Percentiles rank a stretch among this genome's conserved stretches.
Conservation (phyloP, 1,284 basidiomycete genomes). For the Meripilus lineatus region DNA sequence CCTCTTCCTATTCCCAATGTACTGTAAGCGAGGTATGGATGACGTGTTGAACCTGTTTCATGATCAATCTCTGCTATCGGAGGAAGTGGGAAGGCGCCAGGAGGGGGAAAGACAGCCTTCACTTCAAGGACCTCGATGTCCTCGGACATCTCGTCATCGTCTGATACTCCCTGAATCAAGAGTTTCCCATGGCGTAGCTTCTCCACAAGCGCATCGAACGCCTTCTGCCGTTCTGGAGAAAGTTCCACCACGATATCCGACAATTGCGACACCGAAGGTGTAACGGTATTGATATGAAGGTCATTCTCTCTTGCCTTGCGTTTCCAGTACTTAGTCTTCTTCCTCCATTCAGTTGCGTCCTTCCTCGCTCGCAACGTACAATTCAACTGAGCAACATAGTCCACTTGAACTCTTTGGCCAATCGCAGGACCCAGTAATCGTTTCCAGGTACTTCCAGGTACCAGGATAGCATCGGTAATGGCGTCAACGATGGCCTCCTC, state of each 20-base stretch:
- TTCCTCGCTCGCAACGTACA: conserved; percentile 40
- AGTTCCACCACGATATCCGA: conserved; percentile 41
- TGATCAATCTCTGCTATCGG: conserved; percentile 6
- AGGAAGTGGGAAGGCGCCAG: conserved; percentile 8
- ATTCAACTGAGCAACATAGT: conserved; percentile 46
- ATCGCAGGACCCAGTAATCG: conserved; percentile 38
- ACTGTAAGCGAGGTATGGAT: no score
- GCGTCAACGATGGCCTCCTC: conserved; percentile 44
- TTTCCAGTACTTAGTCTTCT: conserved; percentile 46
- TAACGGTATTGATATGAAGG: conserved; percentile 31
- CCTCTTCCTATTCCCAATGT: no score
- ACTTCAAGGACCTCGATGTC: background rate
- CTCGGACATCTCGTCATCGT: background rate
- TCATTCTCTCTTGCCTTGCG: conserved; percentile 32
- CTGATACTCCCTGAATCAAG: background rate
- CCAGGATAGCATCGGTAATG: conserved; percentile 38
- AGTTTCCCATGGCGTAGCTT: conserved; percentile 16
- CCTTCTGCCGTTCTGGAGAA: conserved; percentile 34
- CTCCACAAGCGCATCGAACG: conserved; percentile 31
- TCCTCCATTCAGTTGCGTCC: conserved; percentile 37
- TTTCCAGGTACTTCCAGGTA: conserved; percentile 38
- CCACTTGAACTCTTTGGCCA: conserved; percentile 37
- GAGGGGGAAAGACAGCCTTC: conserved; percentile 13
- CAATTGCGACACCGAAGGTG: conserved; percentile 47
- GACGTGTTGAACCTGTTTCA: no score